Conservation (phyloP, 2,329 filamentous ascomycete genomes). For the Colletotrichum tofieldiae region DNA sequence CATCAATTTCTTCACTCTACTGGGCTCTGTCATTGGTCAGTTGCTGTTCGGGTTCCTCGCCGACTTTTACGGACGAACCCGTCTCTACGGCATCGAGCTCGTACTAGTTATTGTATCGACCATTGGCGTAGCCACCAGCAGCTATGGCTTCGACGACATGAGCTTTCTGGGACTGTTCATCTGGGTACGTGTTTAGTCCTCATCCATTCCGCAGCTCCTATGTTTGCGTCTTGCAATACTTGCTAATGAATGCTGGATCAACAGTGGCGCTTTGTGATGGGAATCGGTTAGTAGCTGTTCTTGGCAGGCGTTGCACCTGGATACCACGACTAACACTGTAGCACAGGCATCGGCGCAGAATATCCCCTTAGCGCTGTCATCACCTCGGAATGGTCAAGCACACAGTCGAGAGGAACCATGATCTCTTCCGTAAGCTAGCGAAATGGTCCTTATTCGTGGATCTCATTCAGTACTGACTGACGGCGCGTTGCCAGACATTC, state of each 20-base stretch:
- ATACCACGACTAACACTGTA: neutral
- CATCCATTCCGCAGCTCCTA: neutral
- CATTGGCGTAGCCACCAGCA: constrained; percentile 70
- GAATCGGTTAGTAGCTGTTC: constrained; percentile 57
- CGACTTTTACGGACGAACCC: constrained; percentile 69
- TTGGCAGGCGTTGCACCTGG: neutral
- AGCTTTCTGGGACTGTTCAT: constrained; percentile 66
- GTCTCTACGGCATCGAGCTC: constrained; percentile 70
- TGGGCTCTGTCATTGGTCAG: constrained; percentile 68
- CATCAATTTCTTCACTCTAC: constrained; percentile 68
- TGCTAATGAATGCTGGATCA: constrained; percentile 1
- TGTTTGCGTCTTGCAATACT: neutral
- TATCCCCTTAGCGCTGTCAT: constrained; percentile 79
- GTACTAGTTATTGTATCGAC: constrained; percentile 71
- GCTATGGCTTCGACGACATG: constrained; percentile 64
- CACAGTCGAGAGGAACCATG: constrained; percentile 77
- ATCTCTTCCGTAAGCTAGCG: constrained; percentile 67
- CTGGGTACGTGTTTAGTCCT: constrained; percentile 54
- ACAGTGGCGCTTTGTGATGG: constrained; percentile 69
- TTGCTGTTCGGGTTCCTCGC: constrained; percentile 68
- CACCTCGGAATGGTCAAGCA: constrained; percentile 76
- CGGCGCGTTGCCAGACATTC: constrained; percentile 56
- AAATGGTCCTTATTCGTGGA: neutral
- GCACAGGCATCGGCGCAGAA: constrained; percentile 69
- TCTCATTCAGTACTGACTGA: neutral